These are phyloP conservation scores for Leccinum arenicola DNA, from an alignment of 768 basidiomycete genomes.

Conservation along the genomic window DNA sequence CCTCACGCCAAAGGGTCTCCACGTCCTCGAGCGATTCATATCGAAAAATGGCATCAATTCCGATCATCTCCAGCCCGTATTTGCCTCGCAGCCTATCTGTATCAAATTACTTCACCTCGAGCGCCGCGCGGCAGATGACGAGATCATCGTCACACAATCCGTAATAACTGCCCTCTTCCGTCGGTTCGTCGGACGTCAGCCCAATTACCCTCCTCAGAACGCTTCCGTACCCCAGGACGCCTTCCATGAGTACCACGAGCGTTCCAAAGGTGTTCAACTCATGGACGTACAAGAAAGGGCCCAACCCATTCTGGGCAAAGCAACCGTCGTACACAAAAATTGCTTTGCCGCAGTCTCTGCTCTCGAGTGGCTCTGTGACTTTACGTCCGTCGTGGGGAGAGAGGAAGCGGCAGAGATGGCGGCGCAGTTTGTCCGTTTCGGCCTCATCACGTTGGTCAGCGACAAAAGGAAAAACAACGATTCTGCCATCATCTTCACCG, in stretches of 20 bases:
- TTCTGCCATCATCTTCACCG: conserved; percentile 90
- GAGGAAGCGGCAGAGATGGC: conserved; percentile 98
- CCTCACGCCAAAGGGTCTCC: conserved; percentile 95
- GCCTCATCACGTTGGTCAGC: conserved; percentile 83
- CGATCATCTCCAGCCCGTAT: conserved; percentile 87
- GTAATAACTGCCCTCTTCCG: conserved; percentile 95
- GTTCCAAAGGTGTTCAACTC: conserved; percentile 69
- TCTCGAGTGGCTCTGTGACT: conserved; percentile 97
- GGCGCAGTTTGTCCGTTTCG: conserved; percentile 95
- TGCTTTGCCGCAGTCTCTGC: conserved; percentile 87
- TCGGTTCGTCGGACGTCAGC: conserved; percentile 85
- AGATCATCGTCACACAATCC: conserved; percentile 92
- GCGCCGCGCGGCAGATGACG: conserved; percentile 87
- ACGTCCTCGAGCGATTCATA: conserved; percentile 99
- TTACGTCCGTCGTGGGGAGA: conserved; percentile 90
- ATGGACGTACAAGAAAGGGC: conserved; percentile 70
- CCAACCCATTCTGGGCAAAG: conserved; percentile 48
- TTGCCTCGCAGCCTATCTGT: conserved; percentile 90
- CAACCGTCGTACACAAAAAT: conserved; percentile 51
- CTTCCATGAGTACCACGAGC: conserved; percentile 74
- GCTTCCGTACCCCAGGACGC: conserved; percentile 50
- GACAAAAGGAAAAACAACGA: conserved; percentile 91
- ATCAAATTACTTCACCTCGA: conserved; percentile 98
- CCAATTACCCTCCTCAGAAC: conserved; percentile 66
- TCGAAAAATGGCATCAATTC: conserved; percentile 98